Conservation (phyloP, 805 yeast genomes). For the Wickerhamiella vanderwaltii region DNA sequence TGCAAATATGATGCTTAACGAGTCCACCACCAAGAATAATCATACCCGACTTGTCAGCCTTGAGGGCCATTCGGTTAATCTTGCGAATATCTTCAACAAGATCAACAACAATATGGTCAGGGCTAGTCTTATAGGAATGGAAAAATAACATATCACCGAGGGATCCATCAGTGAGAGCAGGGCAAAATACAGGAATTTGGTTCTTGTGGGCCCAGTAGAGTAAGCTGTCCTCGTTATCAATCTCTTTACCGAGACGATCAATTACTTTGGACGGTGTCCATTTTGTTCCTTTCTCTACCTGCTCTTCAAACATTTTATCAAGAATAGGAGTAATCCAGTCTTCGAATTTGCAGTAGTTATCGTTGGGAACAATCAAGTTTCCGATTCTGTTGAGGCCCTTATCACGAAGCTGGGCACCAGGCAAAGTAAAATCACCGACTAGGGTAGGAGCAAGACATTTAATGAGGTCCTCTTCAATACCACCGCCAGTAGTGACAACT, state of each 20-base stretch:
- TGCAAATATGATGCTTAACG: slow-evolving; percentile 92
- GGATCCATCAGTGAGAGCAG: slow-evolving; percentile 95
- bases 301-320: slow-evolving; percentile 80
- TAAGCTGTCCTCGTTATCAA: slow-evolving; percentile 85
- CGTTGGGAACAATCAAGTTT: slow-evolving; percentile 91
- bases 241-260: slow-evolving; percentile 89
- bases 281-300: slow-evolving; percentile 44
- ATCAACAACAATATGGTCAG: slow-evolving; percentile 78
- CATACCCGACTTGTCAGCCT: slow-evolving; percentile 91
- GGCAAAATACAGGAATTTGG: slow-evolving; percentile 91
- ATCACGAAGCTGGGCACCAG: slow-evolving; percentile 74
- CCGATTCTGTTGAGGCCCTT: slow-evolving; percentile 98
- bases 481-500: slow-evolving; percentile 95
- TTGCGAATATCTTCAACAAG: slow-evolving; percentile 87
- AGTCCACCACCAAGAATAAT: slow-evolving; percentile 92
- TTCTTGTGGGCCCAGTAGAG: slow-evolving; percentile 97
- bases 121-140: slow-evolving; percentile 93
- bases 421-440: slow-evolving; percentile 77
- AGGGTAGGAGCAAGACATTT: slow-evolving; percentile 94
- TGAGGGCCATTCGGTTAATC: slow-evolving; percentile 90
- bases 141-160: slow-evolving; percentile 98
- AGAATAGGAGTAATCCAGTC: slow-evolving; percentile 97
- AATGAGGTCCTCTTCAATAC: slow-evolving; percentile 93
- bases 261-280: slow-evolving; percentile 94
- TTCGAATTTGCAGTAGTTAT: slow-evolving; percentile 92